Evolutionary conservation across 176 grass and related monocot species (phyloP).

Genomic region (Hyparrhenia diplandra): DNA sequence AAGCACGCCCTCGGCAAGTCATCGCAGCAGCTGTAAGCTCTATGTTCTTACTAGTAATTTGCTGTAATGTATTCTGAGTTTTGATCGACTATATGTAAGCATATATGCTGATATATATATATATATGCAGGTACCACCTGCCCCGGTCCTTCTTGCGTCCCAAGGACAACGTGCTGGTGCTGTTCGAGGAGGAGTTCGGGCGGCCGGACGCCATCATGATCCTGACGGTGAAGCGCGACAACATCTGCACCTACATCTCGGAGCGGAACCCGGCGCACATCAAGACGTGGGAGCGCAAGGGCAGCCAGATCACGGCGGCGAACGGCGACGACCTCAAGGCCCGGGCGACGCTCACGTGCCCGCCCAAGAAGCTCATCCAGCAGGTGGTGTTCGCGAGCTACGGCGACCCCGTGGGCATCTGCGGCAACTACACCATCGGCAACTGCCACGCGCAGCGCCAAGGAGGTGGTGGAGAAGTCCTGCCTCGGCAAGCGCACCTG

Average conservation of each 20-base stretch:
- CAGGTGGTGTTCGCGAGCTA: constrained; percentile 80
- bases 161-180: constrained; percentile 49
- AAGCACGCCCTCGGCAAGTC: constrained; percentile 59
- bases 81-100: neutral
- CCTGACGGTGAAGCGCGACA: constrained; percentile 83
- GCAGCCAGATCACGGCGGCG: constrained; percentile 31
- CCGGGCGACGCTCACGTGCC: constrained; percentile 35
- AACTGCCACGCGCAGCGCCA: constrained; percentile 58
- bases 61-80: neutral
- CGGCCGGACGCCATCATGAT: constrained; percentile 62
- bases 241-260: constrained; percentile 79
- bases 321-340: constrained; percentile 35
- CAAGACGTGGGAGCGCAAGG: constrained; percentile 48
- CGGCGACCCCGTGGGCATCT: constrained; percentile 71
- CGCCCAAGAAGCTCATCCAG: constrained; percentile 61
- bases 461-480: constrained; percentile 48
- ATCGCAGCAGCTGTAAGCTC: constrained; percentile 60
- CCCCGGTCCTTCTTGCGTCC: constrained; percentile 49
- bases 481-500: constrained; percentile 72
- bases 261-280: constrained; percentile 60
- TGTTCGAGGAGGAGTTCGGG: constrained; percentile 81
- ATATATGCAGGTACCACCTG: constrained; percentile 35
- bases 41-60: neutral
- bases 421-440: constrained; percentile 77
- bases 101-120: neutral